Evolutionary conservation across 176 grass and related monocot species (phyloP).

Genomic region (Paspalum notatum): DNA sequence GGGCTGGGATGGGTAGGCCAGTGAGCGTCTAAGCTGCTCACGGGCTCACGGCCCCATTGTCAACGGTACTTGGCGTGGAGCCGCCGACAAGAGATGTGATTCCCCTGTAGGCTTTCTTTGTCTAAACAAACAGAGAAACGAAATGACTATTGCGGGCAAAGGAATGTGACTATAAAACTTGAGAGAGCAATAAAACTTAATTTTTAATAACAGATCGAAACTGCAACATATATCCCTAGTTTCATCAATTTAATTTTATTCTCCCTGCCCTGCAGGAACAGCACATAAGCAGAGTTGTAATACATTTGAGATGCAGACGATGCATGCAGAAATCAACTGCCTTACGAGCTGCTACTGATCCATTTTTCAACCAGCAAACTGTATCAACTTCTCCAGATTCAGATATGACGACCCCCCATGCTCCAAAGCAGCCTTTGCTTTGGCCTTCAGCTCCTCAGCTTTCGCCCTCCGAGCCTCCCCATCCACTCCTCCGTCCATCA

Average conservation of each 20-base stretch:
- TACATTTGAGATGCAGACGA: not conserved
- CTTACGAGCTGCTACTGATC: not conserved
- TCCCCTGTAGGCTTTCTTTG: too few species aligned
- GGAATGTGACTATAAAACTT: not conserved
- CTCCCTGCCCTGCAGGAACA: too few species aligned
- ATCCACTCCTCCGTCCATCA: constrained; percentile 51
- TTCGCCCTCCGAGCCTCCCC: constrained; percentile 36
- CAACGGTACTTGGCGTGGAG: too few species aligned
- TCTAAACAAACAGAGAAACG: too few species aligned
- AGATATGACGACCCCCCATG: constrained; percentile 34
- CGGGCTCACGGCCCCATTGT: too few species aligned
- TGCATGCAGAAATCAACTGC: not conserved
- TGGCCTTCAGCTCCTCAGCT: not conserved
- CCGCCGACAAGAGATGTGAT: too few species aligned
- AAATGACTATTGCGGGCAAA: not conserved
- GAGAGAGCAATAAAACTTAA: not conserved
- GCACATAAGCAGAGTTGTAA: too few species aligned
- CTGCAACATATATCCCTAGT: not conserved
- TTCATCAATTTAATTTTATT: not conserved
- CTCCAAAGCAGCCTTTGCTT: constrained; percentile 34
- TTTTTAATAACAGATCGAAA: not conserved
- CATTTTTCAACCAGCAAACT: constrained; percentile 13
- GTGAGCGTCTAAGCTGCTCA: too few species aligned
- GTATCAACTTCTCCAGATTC: constrained; percentile 42
- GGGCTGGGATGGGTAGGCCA: too few species aligned